Evolutionary conservation across 2,329 filamentous ascomycete genomes (phyloP), one percentile per base, ranked within the genome.

Genomic region (Diplocarpon mali): DNA sequence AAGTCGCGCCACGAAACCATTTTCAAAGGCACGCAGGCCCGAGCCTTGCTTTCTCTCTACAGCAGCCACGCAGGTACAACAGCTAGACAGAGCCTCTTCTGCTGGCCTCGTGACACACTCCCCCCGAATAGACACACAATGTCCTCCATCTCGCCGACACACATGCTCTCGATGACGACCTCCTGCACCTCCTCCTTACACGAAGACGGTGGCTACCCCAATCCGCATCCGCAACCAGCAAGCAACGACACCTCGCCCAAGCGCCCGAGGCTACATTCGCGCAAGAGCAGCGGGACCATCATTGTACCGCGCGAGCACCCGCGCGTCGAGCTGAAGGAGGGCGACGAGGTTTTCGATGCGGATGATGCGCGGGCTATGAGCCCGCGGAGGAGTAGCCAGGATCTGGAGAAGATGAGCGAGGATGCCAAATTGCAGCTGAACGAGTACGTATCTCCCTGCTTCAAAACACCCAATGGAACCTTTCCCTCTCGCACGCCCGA

Each of bases 301-400:
- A 84, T 89, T 52, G 83, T 93, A 32, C 82, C 83, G 30, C 77
- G 85, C 54, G 84, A 90, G 60, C 83, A 75, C 57, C 78, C 76
- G 15, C 78, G 82, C 47, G 78, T 86, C 49, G 83, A 85, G 53
- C 76, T 85, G 30, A 68, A 81, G 49, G 80, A 86, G 52, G 76
- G 83, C 50, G 75, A 85, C 51, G 61, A 63, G 53, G 52, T 57
- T 6, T 85, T 88, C 56, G 86, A 88, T 20, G 83, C 88, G 17
- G 84, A 87, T 62, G 89, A 95, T 63, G 89, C 92, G 50, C 73
- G 90, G 58, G 85, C 87, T 49, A 96, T 98, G 90, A 95, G 89
- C 62, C 90, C 90, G 2, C 73, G 90, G 55, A 72, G 90, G 57
- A 95, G 87, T 53, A 93, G 83, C 57, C 87, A 92, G 60, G 90